These are phyloP conservation scores for Sicyos edulis DNA, from an alignment of 306 rosid species.

Conservation along the genomic window DNA sequence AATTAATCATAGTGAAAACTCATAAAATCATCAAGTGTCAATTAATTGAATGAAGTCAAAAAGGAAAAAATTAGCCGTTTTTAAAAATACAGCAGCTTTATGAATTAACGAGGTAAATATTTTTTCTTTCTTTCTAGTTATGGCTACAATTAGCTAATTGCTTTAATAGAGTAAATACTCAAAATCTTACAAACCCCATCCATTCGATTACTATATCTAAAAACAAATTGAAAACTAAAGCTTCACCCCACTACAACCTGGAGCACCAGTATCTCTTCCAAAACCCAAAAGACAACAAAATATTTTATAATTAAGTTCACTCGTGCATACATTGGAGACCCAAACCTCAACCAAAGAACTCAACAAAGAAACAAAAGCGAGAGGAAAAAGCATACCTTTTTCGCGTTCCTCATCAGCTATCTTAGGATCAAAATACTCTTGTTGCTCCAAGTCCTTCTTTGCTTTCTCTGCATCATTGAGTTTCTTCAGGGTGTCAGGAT, in stretches of 20 bases:
- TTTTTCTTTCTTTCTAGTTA: neutral
- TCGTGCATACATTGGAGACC: no score
- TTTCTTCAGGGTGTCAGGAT: conserved; percentile 83
- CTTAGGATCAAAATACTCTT: conserved; percentile 75
- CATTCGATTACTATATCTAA: neutral
- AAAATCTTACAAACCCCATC: neutral
- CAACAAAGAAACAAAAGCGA: neutral
- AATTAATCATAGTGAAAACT: no score
- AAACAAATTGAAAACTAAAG: no score
- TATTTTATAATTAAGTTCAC: no score
- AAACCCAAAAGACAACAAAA: no score
- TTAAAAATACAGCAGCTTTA: neutral
- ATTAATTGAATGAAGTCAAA: no score
- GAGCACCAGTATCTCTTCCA: no score
- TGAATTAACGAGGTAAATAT: neutral
- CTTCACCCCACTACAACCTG: no score
- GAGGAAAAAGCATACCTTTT: conserved; percentile 46
- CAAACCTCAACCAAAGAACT: neutral
- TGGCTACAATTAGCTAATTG: neutral
- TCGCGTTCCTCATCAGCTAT: conserved; percentile 91
- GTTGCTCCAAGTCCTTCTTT: conserved; percentile 80
- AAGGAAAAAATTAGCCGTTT: no score
- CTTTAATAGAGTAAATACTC: neutral
- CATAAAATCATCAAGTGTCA: no score
- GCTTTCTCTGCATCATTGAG: conserved; percentile 82